Conservation (phyloP, 2,329 filamentous ascomycete species). For the Hypoxylon sp. region DNA sequence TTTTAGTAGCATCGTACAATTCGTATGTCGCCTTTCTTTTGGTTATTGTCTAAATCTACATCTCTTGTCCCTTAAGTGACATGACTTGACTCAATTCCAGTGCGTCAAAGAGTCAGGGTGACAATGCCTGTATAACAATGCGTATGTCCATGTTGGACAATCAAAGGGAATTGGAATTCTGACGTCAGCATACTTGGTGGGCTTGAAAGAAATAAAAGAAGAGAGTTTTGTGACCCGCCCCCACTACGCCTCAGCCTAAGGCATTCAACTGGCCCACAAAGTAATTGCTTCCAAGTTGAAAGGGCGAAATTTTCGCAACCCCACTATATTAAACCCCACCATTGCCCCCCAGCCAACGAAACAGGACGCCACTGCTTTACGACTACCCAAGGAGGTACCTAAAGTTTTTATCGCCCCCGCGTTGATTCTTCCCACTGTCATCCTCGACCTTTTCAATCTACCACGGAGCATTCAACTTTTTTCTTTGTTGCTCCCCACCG, state of each 20-base stretch:
- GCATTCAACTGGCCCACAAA: background rate
- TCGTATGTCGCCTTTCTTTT: background rate
- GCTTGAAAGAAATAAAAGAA: background rate
- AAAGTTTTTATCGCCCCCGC: conserved; percentile 28
- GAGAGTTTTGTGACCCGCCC: conserved; percentile 15
- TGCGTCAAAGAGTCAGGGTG: background rate
- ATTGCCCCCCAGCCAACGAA: conserved; percentile 15
- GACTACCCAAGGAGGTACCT: conserved; percentile 8
- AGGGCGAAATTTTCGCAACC: conserved; percentile 26
- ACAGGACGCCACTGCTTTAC: conserved; percentile 1
- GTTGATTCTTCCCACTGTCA: conserved; percentile 21
- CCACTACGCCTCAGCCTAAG: conserved; percentile 6
- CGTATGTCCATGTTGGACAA: background rate
- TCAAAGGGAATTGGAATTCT: conserved; percentile 12
- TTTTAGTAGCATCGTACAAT: background rate
- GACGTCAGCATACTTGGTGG: conserved; percentile 28
- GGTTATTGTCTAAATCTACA: background rate
- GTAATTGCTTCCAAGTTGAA: conserved; percentile 15
- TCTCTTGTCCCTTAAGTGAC: background rate
- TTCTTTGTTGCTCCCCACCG: conserved; percentile 5
- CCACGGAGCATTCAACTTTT: conserved; percentile 19
- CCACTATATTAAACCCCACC: conserved; percentile 22
- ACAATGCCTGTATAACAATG: background rate
- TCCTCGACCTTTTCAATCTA: conserved; percentile 12
- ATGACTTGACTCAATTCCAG: background rate